phyloP scores from a whole-genome alignment of 352 stramenopile species.

The Phytophthora pistaciae region DNA sequence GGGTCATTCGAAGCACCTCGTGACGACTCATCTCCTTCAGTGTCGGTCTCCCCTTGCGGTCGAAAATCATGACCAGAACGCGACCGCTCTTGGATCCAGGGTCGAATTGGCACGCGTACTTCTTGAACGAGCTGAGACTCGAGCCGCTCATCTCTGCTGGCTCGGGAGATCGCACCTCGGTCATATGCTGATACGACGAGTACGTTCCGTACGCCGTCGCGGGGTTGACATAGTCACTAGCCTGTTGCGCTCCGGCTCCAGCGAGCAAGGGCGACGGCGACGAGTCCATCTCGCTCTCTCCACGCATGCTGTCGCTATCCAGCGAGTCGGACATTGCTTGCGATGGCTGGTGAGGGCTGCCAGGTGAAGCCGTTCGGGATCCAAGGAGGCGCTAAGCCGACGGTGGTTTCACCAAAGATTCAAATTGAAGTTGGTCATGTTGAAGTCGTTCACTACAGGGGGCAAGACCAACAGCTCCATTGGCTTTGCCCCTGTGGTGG shows the following conservation, averaged over 20 bases:
- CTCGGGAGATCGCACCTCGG: slow-evolving; percentile 26
- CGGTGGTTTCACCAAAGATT: slow-evolving; percentile 24
- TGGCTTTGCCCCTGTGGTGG: too few species aligned
- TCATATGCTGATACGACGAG: slow-evolving; percentile 28
- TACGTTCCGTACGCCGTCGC: slow-evolving; percentile 39
- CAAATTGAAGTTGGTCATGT: slow-evolving; percentile 6
- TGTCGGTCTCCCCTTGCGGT: slow-evolving; percentile 47
- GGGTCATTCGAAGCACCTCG: slow-evolving; percentile 65
- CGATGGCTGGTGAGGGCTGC: neutral
- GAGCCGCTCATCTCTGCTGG: slow-evolving; percentile 12
- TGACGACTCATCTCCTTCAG: slow-evolving; percentile 64
- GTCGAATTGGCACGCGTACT: slow-evolving; percentile 54
- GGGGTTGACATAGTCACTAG: slow-evolving; percentile 24
- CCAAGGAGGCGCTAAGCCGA: neutral
- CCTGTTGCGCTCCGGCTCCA: slow-evolving; percentile 5
- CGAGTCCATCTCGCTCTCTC: slow-evolving; percentile 13
- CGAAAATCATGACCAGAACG: slow-evolving; percentile 58
- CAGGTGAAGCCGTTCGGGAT: neutral
- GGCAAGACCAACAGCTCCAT: too few species aligned
- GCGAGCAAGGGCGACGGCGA: slow-evolving; percentile 29
- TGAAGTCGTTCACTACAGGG: slow-evolving; percentile 4
- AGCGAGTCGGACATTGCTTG: slow-evolving; percentile 24
- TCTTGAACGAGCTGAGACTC: slow-evolving; percentile 27
- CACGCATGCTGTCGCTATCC: slow-evolving; percentile 18
- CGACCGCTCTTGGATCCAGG: slow-evolving; percentile 46